Percentiles rank a stretch among this genome's conserved stretches.
phyloP scores from a whole-genome alignment of 1,284 basidiomycete genomes.

The Volvariella volvacea region DNA sequence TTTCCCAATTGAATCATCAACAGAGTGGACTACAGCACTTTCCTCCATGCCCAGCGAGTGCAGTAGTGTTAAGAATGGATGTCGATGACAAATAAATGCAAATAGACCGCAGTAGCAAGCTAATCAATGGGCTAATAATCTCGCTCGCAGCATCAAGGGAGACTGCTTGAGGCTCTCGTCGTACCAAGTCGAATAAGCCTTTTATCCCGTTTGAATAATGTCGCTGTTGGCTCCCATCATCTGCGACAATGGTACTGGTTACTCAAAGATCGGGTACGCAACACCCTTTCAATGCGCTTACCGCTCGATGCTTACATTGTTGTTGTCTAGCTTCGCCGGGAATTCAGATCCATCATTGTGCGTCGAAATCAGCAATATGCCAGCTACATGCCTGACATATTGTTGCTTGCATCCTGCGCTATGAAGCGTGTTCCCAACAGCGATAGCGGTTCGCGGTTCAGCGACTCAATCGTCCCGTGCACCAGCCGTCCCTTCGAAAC shows the following conservation, averaged over 20 bases:
- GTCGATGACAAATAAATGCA: too few species aligned
- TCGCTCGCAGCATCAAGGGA: too few species aligned
- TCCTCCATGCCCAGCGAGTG: too few species aligned
- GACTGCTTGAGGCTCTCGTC: too few species aligned
- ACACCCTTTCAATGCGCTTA: slow-evolving; percentile 3
- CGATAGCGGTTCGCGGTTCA: slow-evolving; percentile 82
- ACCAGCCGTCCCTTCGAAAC: slow-evolving; percentile 77
- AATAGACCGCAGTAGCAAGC: too few species aligned
- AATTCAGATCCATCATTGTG: slow-evolving; percentile 98
- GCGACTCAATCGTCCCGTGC: slow-evolving; percentile 59
- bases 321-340: slow-evolving; percentile 78
- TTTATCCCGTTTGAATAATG: slow-evolving; percentile 37
- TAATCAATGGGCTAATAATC: too few species aligned
- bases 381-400: slow-evolving; percentile 7
- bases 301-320: slow-evolving; percentile 4
- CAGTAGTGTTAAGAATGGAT: too few species aligned
- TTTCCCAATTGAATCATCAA: too few species aligned
- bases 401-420: slow-evolving; percentile 1
- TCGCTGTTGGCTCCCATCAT: slow-evolving; percentile 84
- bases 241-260: slow-evolving; percentile 97
- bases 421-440: slow-evolving; percentile 87
- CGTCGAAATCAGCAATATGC: slow-evolving; percentile 24
- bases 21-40: too few species aligned
- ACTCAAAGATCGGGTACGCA: slow-evolving; percentile 92
- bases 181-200: too few species aligned